Conservation (phyloP, 257 asterid species). For the Solanum appendiculatum region DNA sequence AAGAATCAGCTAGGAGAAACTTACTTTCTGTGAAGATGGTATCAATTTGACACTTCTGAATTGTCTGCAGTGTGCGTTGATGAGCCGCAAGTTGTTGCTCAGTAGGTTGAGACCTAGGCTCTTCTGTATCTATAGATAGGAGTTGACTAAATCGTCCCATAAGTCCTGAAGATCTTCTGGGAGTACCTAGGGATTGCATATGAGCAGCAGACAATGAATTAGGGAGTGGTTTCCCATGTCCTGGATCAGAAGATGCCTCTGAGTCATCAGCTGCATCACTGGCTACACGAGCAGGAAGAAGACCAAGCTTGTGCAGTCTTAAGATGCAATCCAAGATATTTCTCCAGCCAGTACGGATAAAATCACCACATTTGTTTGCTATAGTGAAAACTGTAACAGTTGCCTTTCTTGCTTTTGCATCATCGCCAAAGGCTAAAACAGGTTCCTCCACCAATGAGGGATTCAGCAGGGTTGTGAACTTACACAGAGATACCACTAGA, state of each 20-base stretch:
- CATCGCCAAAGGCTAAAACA: slow-evolving; percentile 90
- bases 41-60: slow-evolving; percentile 89
- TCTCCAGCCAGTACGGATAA: slow-evolving; percentile 93
- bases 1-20: slow-evolving; percentile 74
- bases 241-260: slow-evolving; percentile 70
- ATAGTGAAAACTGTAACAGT: slow-evolving; percentile 87
- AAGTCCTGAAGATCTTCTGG: slow-evolving; percentile 90
- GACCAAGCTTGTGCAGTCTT: slow-evolving; percentile 90
- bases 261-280: slow-evolving; percentile 94
- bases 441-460: slow-evolving; percentile 90
- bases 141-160: slow-evolving; percentile 98
- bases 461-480: slow-evolving; percentile 81
- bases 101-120: slow-evolving; percentile 89
- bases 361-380: slow-evolving; percentile 89
- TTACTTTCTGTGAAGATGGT: slow-evolving; percentile 92
- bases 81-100: slow-evolving; percentile 97
- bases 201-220: slow-evolving; percentile 72
- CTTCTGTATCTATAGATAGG: slow-evolving; percentile 84
- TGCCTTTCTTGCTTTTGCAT: slow-evolving; percentile 91
- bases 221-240: slow-evolving; percentile 73
- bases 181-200: slow-evolving; percentile 71
- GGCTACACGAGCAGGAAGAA: slow-evolving; percentile 96
- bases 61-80: slow-evolving; percentile 91
- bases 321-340: slow-evolving; percentile 83
- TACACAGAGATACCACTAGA: slow-evolving; percentile 87